Evolutionary conservation across 495 filamentous ascomycete genomes (phyloP), one percentile per base, ranked within the genome.

Genomic region (Daldinia grandis): DNA sequence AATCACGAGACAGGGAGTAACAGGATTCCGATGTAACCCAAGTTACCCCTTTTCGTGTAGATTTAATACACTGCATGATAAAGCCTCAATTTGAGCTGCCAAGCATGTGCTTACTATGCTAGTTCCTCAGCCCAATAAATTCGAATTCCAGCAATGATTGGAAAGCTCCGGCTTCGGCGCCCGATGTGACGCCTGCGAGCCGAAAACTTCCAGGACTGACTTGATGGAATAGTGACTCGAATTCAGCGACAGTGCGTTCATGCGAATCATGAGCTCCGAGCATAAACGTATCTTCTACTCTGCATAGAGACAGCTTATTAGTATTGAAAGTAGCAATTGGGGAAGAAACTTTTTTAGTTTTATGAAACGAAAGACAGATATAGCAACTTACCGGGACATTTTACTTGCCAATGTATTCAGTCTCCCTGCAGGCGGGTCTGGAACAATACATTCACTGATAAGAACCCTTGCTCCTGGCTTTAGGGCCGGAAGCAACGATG

Each of bases 391-490:
- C 66, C 54, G 37, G 27, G 62, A 17, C 64, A 66, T 60, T 51
- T 66, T 69, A n/a, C 58, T 65, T 25, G 70, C 66, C n/a, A 71
- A 55, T 8, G 64, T 68, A 15, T 68, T 72, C 21, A 63, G n/a
- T 27, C 69, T 56, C 27, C 59, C 63, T 7, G 71, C 74, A 49
- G 71, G 62, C 19, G 77, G 65, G 21, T 75, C 61, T 1, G 79
- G 76, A 37, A 78, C 38, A 12, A 80, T 68, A 21, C 66, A 73
- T 19, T 81, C 80, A 64, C 73, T 76, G n/a, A 81, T 68, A 24
- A 81, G 44, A 49, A 79, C 63, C n/a, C 71, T 76, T 4, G 78
- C 76, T 0, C 76, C 72, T 3, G 63, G 62, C 14, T 69, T 78
- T 65, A 85, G 61, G 40, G 73, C 73, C 24, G 81, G 78, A 1